phyloP scores from a whole-genome alignment of 805 yeast species.

The Clavispora santaluciae region DNA sequence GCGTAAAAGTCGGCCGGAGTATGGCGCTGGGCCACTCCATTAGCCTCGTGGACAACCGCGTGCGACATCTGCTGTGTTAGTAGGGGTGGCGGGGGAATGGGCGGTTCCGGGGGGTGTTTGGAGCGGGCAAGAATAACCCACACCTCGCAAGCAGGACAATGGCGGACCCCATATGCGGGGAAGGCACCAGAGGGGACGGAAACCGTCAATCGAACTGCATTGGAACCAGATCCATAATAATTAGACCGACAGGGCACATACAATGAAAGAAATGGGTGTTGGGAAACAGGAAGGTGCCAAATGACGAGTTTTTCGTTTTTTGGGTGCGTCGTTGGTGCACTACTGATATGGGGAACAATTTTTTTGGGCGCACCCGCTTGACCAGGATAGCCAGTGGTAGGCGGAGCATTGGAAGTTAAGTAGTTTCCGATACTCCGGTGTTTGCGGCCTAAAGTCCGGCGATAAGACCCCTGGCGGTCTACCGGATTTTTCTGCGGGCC shows the following conservation, averaged over 20 bases:
- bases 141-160: too few species aligned
- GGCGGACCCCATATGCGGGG: too few species aligned
- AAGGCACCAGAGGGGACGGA: background rate
- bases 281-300: background rate
- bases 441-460: too few species aligned
- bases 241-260: background rate
- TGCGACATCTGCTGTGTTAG: constrained; percentile 28
- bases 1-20: constrained; percentile 53
- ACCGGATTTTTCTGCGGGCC: background rate
- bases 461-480: background rate
- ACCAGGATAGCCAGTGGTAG: background rate
- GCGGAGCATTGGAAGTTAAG: background rate
- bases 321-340: constrained; percentile 9
- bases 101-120: too few species aligned
- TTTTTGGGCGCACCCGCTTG: constrained; percentile 11
- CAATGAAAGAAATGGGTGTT: background rate
- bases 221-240: background rate
- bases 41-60: constrained; percentile 58
- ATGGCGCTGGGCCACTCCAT: constrained; percentile 42
- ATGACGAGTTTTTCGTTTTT: constrained; percentile 4
- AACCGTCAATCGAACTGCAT: background rate
- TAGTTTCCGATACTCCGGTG: background rate
- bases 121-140: too few species aligned
- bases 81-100: too few species aligned
- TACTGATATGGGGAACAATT: constrained; percentile 8